These are phyloP conservation scores for Spencermartinsiella europaea DNA, from an alignment of 805 yeast genomes.

Conservation along the genomic window DNA sequence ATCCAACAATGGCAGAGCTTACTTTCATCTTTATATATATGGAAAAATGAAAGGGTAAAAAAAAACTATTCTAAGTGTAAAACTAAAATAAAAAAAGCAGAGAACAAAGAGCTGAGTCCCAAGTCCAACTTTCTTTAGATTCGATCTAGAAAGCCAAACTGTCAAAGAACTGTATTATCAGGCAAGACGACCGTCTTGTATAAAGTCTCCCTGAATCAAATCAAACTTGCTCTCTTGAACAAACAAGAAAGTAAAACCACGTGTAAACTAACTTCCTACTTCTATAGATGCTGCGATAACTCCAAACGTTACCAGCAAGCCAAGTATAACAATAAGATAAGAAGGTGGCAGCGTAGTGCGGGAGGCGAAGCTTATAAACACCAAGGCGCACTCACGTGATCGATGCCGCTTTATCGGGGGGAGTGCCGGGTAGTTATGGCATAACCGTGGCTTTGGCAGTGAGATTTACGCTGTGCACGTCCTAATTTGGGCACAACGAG, in stretches of 20 bases:
- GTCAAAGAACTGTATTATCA: too few relatives aligned
- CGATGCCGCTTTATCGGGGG: neutral
- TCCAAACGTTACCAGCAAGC: too few relatives aligned
- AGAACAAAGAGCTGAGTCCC: neutral
- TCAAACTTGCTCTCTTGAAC: too few relatives aligned
- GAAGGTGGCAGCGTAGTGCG: too few relatives aligned
- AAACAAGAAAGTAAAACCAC: too few relatives aligned
- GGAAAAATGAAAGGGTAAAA: neutral
- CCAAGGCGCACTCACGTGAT: neutral
- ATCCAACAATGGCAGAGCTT: constrained; percentile 17
- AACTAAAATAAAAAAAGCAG: neutral
- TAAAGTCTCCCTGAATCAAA: too few relatives aligned
- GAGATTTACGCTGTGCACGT: neutral
- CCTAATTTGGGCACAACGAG: neutral
- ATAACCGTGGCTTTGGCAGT: neutral
- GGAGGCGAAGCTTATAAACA: constrained; percentile 1
- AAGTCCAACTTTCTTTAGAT: neutral
- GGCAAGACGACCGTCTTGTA: too few relatives aligned
- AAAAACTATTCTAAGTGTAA: neutral
- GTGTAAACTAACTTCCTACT: too few relatives aligned
- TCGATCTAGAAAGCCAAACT: too few relatives aligned
- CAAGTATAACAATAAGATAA: too few relatives aligned
- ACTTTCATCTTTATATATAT: constrained; percentile 20
- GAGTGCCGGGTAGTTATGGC: neutral
- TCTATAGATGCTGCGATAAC: too few relatives aligned